phyloP scores from a whole-genome alignment of 192 early-diverging fungal species.

The Coemansia aciculifera region DNA sequence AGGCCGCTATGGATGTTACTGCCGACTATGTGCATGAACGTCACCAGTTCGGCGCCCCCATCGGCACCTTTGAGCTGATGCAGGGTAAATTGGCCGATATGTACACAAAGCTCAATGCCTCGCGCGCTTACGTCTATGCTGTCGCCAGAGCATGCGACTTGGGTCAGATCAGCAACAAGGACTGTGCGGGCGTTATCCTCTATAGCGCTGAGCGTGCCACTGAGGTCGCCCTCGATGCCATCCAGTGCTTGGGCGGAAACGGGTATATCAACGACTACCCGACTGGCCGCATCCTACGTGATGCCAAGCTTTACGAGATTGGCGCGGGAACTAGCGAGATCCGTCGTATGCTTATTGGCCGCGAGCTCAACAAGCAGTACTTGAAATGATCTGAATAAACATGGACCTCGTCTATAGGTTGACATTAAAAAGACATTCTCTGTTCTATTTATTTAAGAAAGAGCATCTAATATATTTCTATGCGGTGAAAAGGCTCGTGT shows the following conservation, averaged over 20 bases:
- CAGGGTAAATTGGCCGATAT: slow-evolving; percentile 97
- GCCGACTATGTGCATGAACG: slow-evolving; percentile 86
- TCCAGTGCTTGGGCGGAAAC: slow-evolving; percentile 94
- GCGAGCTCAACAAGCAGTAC: slow-evolving; percentile 73
- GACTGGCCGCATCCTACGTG: slow-evolving; percentile 83
- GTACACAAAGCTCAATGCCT: slow-evolving; percentile 94
- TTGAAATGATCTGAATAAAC: background rate
- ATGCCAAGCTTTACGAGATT: slow-evolving; percentile 96
- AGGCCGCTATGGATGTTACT: slow-evolving; percentile 77
- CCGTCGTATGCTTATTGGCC: slow-evolving; percentile 87
- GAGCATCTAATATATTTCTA: slow-evolving; percentile 31
- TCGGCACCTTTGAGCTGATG: slow-evolving; percentile 89
- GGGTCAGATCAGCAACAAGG: slow-evolving; percentile 80
- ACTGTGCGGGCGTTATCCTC: slow-evolving; percentile 92
- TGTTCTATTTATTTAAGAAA: too few species aligned
- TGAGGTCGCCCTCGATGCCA: slow-evolving; percentile 88
- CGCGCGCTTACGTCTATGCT: slow-evolving; percentile 86
- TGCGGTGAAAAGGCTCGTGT: slow-evolving; percentile 73
- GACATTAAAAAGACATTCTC: too few species aligned
- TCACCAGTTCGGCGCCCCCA: slow-evolving; percentile 80
- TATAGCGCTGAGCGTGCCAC: slow-evolving; percentile 94
- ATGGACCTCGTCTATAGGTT: too few species aligned
- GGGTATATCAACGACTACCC: slow-evolving; percentile 94
- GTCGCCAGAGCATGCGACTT: slow-evolving; percentile 83
- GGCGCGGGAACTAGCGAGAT: slow-evolving; percentile 96